phyloP scores from a whole-genome alignment of 257 asterid species.

The Capsicum chinense region DNA sequence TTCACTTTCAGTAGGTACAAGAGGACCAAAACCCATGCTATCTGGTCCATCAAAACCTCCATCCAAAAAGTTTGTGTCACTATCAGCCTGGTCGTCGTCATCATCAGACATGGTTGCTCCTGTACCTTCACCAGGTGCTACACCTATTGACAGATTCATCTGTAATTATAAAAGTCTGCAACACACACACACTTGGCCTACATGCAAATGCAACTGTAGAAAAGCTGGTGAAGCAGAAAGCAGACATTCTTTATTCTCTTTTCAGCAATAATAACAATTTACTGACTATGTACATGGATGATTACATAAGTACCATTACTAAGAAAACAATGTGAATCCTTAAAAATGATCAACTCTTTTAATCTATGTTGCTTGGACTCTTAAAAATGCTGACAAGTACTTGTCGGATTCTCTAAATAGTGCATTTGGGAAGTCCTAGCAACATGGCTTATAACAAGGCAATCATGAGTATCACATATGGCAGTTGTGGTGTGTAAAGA shows the following conservation, averaged over 20 bases:
- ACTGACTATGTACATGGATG: neutral
- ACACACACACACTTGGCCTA: constrained; percentile 22
- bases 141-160: constrained; percentile 55
- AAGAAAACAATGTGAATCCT: neutral
- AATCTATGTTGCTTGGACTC: neutral
- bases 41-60: constrained; percentile 83
- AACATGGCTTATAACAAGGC: neutral
- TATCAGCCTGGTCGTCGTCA: constrained; percentile 89
- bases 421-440: neutral
- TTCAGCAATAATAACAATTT: neutral
- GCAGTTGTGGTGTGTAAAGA: neutral
- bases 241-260: constrained; percentile 25
- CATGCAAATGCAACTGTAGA: constrained; percentile 6
- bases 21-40: constrained; percentile 95
- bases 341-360: neutral
- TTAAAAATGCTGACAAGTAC: neutral
- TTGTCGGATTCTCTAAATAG: neutral
- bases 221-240: constrained; percentile 26
- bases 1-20: constrained; percentile 87
- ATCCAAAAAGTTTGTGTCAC: constrained; percentile 83
- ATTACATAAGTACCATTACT: neutral
- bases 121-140: constrained; percentile 94
- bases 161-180: neutral
- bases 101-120: constrained; percentile 99
- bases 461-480: neutral